Conservation (phyloP, 2,329 filamentous ascomycete genomes). For the Lasiodiplodia hormozganensis region DNA sequence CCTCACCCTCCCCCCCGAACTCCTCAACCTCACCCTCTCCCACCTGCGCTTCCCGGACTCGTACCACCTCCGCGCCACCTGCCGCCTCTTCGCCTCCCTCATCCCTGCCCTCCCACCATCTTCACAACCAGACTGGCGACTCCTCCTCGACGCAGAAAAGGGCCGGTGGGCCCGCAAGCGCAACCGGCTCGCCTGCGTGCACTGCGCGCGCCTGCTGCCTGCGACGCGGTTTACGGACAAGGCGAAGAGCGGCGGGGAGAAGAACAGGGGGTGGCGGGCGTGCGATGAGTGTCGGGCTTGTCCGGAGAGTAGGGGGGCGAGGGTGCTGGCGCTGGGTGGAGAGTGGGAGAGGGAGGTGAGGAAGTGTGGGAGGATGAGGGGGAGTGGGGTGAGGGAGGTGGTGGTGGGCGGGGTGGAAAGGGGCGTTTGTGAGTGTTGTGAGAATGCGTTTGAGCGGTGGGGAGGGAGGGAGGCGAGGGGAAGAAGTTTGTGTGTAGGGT, state of each 20-base stretch:
- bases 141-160: background rate
- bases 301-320: no score
- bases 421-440: background rate
- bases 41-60: background rate
- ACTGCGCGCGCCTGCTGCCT: constrained; percentile 3
- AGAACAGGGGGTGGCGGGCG: background rate
- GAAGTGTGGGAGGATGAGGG: background rate
- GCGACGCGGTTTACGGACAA: constrained; percentile 6
- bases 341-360: background rate
- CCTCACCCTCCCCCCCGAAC: constrained; percentile 7
- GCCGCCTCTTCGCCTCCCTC: background rate
- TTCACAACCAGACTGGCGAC: background rate
- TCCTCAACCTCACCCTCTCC: background rate
- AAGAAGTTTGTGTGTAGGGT: background rate
- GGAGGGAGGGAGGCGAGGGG: background rate
- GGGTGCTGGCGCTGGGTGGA: background rate
- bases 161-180: background rate
- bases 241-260: background rate
- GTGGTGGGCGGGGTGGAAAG: background rate
- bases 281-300: background rate
- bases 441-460: constrained; percentile 2
- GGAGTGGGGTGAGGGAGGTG: background rate
- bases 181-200: constrained; percentile 6
- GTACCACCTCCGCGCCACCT: constrained; percentile 10
- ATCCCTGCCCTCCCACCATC: background rate